Evolutionary conservation across 768 basidiomycete genomes (phyloP).

Genomic region (Piloderma croceum): DNA sequence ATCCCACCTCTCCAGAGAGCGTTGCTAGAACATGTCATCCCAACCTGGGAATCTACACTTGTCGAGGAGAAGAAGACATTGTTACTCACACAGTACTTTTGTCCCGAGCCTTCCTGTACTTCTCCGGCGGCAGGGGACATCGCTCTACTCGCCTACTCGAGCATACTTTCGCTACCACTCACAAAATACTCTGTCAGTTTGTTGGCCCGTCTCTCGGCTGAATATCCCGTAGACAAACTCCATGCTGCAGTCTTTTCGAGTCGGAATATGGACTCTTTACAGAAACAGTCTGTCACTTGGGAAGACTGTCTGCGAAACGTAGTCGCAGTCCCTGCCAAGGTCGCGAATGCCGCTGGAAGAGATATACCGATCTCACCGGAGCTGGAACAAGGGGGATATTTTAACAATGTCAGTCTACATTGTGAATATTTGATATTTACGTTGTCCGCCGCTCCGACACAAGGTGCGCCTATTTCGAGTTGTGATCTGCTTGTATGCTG

Average conservation of each 20-base stretch:
- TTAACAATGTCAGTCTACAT: conserved; percentile 45
- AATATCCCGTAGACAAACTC: conserved; percentile 68
- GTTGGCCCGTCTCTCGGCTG: conserved; percentile 46
- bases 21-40: conserved; percentile 58
- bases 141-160: conserved; percentile 57
- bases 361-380: conserved; percentile 35
- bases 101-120: conserved; percentile 53
- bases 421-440: conserved; percentile 46
- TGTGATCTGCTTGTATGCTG: conserved; percentile 8
- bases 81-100: conserved; percentile 67
- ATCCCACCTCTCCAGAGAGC: conserved; percentile 57
- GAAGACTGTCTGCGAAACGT: conserved; percentile 68
- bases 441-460: conserved; percentile 30
- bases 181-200: conserved; percentile 45
- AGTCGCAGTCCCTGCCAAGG: conserved; percentile 66
- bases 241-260: conserved; percentile 45
- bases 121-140: conserved; percentile 45
- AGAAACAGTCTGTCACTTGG: conserved; percentile 47
- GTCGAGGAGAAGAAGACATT: conserved; percentile 39
- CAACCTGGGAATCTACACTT: conserved; percentile 61
- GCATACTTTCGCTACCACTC: conserved; percentile 49
- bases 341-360: conserved; percentile 62
- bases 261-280: conserved; percentile 9
- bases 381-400: conserved; percentile 55
- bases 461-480: conserved; percentile 35